Conservation (phyloP, 2,329 filamentous ascomycete genomes). For the Fusarium staphyleae region DNA sequence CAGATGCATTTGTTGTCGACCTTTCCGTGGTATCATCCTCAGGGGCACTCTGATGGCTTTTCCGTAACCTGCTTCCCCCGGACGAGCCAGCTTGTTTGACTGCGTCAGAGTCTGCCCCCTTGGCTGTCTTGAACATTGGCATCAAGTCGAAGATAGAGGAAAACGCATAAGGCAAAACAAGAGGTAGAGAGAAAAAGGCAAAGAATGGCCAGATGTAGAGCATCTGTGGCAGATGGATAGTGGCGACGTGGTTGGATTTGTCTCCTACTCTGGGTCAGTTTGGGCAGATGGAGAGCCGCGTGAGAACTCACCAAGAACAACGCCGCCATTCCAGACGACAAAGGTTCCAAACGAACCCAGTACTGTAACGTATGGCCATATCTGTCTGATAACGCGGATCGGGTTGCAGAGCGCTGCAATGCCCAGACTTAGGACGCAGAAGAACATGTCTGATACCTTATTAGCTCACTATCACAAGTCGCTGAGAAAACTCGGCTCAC, state of each 20-base stretch:
- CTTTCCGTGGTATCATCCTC: background rate
- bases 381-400: conserved; percentile 51
- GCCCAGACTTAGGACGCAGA: conserved; percentile 68
- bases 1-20: background rate
- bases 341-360: conserved; percentile 75
- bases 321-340: conserved; percentile 85
- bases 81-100: background rate
- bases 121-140: background rate
- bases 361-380: conserved; percentile 69
- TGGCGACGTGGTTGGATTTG: conserved; percentile 92
- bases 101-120: background rate
- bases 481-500: conserved; percentile 46
- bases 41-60: background rate
- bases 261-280: conserved; percentile 67
- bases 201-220: conserved; percentile 95
- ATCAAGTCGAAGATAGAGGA: conserved; percentile 40
- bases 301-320: conserved; percentile 77
- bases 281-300: background rate
- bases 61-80: conserved; percentile 4
- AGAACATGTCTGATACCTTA: conserved; percentile 55
- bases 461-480: conserved; percentile 18
- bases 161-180: conserved; percentile 65
- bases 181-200: conserved; percentile 85
- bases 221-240: conserved; percentile 88
- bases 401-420: conserved; percentile 63